phyloP scores from a whole-genome alignment of 2,329 filamentous ascomycete species.

The Fusarium subglutinans region DNA sequence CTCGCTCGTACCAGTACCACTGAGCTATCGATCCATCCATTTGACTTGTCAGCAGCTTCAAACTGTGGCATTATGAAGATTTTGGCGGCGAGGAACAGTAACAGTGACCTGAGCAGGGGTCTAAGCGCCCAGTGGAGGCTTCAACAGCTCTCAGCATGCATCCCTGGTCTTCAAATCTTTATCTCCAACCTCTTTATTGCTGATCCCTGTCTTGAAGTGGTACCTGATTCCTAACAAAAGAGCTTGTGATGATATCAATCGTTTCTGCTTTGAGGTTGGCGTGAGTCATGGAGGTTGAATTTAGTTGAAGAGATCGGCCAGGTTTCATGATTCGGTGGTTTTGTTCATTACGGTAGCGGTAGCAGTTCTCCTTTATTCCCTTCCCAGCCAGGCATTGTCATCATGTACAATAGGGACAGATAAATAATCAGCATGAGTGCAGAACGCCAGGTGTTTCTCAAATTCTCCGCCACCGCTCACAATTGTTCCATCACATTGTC shows the following conservation, averaged over 20 bases:
- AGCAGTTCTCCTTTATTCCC: background rate
- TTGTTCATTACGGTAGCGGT: background rate
- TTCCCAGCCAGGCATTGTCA: background rate
- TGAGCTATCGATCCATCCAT: conserved; percentile 41
- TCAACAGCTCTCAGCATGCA: background rate
- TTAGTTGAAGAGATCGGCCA: background rate
- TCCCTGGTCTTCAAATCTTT: background rate
- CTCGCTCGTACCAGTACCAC: conserved; percentile 39
- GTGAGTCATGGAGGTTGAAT: background rate
- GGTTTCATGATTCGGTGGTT: background rate
- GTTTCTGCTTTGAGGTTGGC: background rate
- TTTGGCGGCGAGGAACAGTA: rapidly evolving
- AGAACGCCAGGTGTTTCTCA: background rate
- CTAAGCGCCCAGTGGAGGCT: background rate
- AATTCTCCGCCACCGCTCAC: conserved; percentile 18
- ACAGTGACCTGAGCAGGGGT: background rate
- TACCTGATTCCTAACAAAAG: background rate
- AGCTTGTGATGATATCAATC: background rate
- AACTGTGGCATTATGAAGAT: rapidly evolving
- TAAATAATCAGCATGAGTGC: background rate
- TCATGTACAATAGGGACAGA: background rate
- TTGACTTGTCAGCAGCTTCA: rapidly evolving
- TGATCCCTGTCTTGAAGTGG: background rate
- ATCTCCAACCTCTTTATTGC: conserved; percentile 22
- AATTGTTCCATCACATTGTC: conserved; percentile 12